A percentile compares a stretch with the other conserved stretches of the same genome.
Evolutionary conservation across 805 yeast genomes (phyloP).

Genomic region (Metschnikowia henanensis): DNA sequence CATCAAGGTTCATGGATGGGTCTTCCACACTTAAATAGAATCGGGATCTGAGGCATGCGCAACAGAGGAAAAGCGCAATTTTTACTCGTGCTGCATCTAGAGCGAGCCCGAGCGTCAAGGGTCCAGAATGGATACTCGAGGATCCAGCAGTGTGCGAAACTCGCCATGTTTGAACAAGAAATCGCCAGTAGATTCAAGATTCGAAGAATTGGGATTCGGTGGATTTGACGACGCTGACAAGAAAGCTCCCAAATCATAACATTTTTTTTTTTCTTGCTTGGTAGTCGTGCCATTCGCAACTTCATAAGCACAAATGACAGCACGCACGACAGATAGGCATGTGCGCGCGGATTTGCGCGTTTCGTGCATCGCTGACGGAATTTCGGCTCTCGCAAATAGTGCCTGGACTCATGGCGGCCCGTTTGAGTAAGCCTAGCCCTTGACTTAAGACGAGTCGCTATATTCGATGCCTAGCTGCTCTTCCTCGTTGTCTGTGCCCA

Average conservation of each 20-base stretch:
- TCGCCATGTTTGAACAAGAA: too few species aligned
- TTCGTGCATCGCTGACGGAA: slow-evolving; percentile 1
- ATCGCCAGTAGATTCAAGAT: too few species aligned
- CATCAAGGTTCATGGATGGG: background rate
- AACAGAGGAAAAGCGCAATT: slow-evolving; percentile 5
- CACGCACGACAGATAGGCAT: too few species aligned
- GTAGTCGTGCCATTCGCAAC: too few species aligned
- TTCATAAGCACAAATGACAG: too few species aligned
- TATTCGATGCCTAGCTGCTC: slow-evolving; percentile 22
- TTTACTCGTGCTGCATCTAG: slow-evolving; percentile 1
- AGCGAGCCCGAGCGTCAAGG: background rate
- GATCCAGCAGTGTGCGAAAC: too few species aligned
- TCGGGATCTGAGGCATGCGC: background rate
- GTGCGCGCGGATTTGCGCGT: slow-evolving; percentile 1
- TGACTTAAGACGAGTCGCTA: slow-evolving; percentile 10
- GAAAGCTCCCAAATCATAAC: too few species aligned
- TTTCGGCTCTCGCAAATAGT: background rate
- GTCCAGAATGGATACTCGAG: background rate
- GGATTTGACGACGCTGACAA: too few species aligned
- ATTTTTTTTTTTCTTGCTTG: too few species aligned
- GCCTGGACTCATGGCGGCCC: background rate
- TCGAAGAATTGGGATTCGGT: too few species aligned
- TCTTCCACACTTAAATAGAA: background rate
- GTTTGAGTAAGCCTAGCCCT: background rate
- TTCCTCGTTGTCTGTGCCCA: slow-evolving; percentile 16